phyloP scores from a whole-genome alignment of 2,329 filamentous ascomycete species.

The Arthrobotrys entomopaga region DNA sequence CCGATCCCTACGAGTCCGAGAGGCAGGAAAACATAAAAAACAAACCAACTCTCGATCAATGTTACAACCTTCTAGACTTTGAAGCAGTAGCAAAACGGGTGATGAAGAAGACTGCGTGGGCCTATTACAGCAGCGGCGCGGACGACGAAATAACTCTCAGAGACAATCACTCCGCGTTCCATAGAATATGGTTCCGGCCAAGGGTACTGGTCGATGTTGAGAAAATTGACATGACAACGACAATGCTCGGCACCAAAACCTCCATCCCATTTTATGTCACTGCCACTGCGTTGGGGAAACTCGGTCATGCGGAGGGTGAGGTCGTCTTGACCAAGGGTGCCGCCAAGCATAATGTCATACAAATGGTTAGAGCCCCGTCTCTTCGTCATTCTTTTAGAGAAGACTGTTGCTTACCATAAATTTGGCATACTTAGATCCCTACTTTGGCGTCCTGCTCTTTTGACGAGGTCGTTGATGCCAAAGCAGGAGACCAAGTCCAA shows the following conservation, averaged over 20 bases:
- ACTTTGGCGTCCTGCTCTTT: constrained; percentile 97
- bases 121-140: constrained; percentile 78
- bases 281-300: constrained; percentile 92
- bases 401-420: neutral
- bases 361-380: constrained; percentile 71
- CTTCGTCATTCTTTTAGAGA: neutral
- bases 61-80: constrained; percentile 95
- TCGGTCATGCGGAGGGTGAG: constrained; percentile 93
- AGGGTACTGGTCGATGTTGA: constrained; percentile 89
- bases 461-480: constrained; percentile 93
- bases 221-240: constrained; percentile 84
- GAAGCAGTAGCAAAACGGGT: constrained; percentile 87
- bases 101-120: constrained; percentile 98
- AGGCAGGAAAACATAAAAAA: constrained; percentile 77
- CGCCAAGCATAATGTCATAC: constrained; percentile 85
- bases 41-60: constrained; percentile 85
- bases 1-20: constrained; percentile 76
- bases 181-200: constrained; percentile 97
- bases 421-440: constrained; percentile 70
- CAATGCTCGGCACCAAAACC: constrained; percentile 88
- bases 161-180: constrained; percentile 94
- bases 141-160: constrained; percentile 74
- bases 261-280: constrained; percentile 95
- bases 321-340: constrained; percentile 87
- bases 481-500: constrained; percentile 81